A percentile compares a stretch with the other conserved stretches of the same genome.
phyloP scores from a whole-genome alignment of 371 early-diverging fungal species.

The Rhizopus stolonifer region DNA sequence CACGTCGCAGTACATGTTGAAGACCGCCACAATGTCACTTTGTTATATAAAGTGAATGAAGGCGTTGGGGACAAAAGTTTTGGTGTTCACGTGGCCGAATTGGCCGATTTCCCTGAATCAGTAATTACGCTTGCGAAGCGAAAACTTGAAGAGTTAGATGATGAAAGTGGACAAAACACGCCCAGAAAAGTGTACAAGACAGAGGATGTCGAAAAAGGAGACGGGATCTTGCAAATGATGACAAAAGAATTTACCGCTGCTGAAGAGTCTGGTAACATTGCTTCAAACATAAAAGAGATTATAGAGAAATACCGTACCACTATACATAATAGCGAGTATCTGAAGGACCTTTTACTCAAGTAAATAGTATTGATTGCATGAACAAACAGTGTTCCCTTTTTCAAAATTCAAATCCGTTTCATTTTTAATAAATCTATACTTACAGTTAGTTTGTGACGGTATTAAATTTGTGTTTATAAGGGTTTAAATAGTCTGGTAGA shows the following conservation, averaged over 20 bases:
- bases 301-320: background rate
- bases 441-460: too few species aligned
- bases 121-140: slow-evolving; percentile 84
- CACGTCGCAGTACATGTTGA: slow-evolving; percentile 83
- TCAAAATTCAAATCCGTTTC: too few species aligned
- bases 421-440: too few species aligned
- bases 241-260: background rate
- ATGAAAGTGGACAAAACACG: slow-evolving; percentile 22
- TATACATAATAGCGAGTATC: too few species aligned
- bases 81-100: slow-evolving; percentile 98
- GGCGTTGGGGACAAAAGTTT: slow-evolving; percentile 96
- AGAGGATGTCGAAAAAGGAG: background rate
- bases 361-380: too few species aligned
- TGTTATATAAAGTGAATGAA: slow-evolving; percentile 85
- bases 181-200: background rate
- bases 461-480: too few species aligned
- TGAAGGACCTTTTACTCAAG: too few species aligned
- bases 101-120: slow-evolving; percentile 90
- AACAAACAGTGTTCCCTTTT: too few species aligned
- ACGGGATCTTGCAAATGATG: background rate
- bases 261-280: too few species aligned
- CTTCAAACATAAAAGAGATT: background rate
- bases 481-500: too few species aligned
- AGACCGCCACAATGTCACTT: slow-evolving; percentile 65
- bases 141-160: slow-evolving; percentile 87